Evolutionary conservation across 1,139 yeast genomes (phyloP), one percentile per base, ranked within the genome.

Genomic region (Candida pseudocylindracea): DNA sequence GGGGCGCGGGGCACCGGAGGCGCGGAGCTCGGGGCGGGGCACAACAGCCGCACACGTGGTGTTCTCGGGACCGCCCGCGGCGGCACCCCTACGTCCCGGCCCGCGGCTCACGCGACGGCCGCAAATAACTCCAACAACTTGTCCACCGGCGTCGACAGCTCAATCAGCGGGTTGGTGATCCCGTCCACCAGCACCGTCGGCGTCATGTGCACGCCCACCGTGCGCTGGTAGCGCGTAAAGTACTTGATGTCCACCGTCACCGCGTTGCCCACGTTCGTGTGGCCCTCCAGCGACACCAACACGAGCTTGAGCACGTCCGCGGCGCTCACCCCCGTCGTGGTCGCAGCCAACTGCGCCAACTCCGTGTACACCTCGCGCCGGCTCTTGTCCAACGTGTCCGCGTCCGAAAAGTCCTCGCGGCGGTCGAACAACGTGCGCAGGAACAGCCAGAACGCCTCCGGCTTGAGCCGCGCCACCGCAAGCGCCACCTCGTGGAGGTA

Each of bases 121-220:
- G 20, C 20, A 15, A 15, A 15, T 6, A 15, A 15, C 20, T 15
- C 20, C 20, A 15, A 15, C 20, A 15, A 15, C 20, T 15, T 15
- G 20, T 15, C 20, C 6, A 15, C 20, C 4, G 20, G 20, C 20
- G 20, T 15, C 6, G 20, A 15, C 20, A 15, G 20, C 20, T 15
- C 20, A 6, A 15, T 15, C 20, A 15, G 20, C 20, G 20, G 20
- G 20, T 51, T 53, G 13, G 51, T 58, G 33, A 76, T 63, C 1
- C 93, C 93, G 45, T 80, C 67, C 33, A 81, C 54, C 27, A 67
- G 53, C 11, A 79, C 74, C 2, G 92, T 72, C n/a, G 95, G 95
- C 2, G 91, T 76, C 25, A 76, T 72, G 46, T 81, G 93, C 30
- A 78, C 67, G 28, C 91, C 81, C 30, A 72, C 69, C 37, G 79